Evolutionary conservation across 2,329 filamentous ascomycete species (phyloP).

Genomic region (Fusarium brevicatenulatum): DNA sequence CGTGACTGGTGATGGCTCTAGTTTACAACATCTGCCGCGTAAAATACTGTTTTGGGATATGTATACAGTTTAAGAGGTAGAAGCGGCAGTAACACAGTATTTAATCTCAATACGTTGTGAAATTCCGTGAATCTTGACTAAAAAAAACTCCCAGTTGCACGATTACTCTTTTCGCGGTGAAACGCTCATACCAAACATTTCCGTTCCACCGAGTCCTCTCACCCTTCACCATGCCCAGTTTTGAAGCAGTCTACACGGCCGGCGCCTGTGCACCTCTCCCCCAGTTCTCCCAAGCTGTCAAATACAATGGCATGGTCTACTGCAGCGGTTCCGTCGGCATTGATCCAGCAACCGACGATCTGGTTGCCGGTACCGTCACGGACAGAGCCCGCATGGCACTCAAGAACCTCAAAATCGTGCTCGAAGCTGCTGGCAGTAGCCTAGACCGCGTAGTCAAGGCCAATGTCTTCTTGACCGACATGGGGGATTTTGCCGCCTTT

Average conservation of each 20-base stretch:
- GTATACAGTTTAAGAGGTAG: too few relatives aligned
- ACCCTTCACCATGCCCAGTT: background rate
- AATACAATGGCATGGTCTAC: background rate
- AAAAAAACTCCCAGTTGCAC: fast-evolving
- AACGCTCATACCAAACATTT: too few relatives aligned
- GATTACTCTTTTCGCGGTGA: too few relatives aligned
- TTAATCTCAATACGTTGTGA: background rate
- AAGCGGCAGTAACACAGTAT: fast-evolving
- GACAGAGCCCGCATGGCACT: background rate
- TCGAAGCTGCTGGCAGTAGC: conserved; percentile 3
- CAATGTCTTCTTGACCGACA: conserved; percentile 8
- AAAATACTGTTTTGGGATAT: fast-evolving
- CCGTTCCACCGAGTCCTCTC: too few relatives aligned
- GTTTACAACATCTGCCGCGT: background rate
- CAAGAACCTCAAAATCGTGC: background rate
- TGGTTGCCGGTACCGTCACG: background rate
- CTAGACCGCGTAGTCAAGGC: background rate
- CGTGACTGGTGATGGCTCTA: fast-evolving
- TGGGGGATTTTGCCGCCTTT: conserved; percentile 1
- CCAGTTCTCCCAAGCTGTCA: conserved; percentile 2
- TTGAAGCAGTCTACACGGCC: background rate
- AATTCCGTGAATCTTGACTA: fast-evolving
- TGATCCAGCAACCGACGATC: background rate
- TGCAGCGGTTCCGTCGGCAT: conserved; percentile 4
- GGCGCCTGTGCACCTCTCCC: background rate